Conservation (phyloP, 2,329 filamentous ascomycete genomes). For the Penicillium sp. region DNA sequence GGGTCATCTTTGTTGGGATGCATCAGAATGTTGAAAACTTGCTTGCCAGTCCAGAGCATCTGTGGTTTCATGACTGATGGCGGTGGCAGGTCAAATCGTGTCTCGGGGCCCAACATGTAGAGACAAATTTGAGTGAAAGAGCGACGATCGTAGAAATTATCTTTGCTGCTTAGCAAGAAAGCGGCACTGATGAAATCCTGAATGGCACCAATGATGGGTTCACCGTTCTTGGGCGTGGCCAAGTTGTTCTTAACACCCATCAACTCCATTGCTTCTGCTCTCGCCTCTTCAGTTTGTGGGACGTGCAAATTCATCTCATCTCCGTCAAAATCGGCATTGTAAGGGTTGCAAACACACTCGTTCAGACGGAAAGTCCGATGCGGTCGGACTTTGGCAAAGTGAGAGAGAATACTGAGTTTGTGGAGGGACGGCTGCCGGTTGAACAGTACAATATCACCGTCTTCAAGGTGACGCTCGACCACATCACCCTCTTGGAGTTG, state of each 20-base stretch:
- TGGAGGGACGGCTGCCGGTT: constrained; percentile 97
- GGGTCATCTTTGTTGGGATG: constrained; percentile 80
- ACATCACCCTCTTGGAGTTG: constrained; percentile 79
- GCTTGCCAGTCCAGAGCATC: constrained; percentile 93
- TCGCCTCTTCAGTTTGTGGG: constrained; percentile 93
- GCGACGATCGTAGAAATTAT: constrained; percentile 85
- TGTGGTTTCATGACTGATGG: constrained; percentile 85
- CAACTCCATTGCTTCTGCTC: constrained; percentile 89
- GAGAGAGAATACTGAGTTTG: constrained; percentile 97
- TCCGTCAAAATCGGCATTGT: constrained; percentile 98
- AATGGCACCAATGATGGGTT: constrained; percentile 97
- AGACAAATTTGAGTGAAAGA: constrained; percentile 87
- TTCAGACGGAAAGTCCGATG: constrained; percentile 97
- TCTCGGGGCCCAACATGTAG: constrained; percentile 85
- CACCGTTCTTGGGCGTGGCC: constrained; percentile 93
- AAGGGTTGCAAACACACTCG: constrained; percentile 96
- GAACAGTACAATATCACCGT: constrained; percentile 94
- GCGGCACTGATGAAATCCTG: constrained; percentile 98
- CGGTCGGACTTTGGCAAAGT: constrained; percentile 87
- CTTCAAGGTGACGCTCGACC: constrained; percentile 91
- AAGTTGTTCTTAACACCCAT: constrained; percentile 99
- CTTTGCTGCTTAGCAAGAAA: constrained; percentile 87
- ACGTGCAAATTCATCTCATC: constrained; percentile 99
- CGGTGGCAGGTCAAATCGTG: constrained; percentile 78
- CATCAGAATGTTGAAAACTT: constrained; percentile 90